A percentile compares a stretch with the other conserved stretches of the same genome.
Evolutionary conservation across 2,329 filamentous ascomycete species (phyloP).

Genomic region (Fusarium mundagurra): DNA sequence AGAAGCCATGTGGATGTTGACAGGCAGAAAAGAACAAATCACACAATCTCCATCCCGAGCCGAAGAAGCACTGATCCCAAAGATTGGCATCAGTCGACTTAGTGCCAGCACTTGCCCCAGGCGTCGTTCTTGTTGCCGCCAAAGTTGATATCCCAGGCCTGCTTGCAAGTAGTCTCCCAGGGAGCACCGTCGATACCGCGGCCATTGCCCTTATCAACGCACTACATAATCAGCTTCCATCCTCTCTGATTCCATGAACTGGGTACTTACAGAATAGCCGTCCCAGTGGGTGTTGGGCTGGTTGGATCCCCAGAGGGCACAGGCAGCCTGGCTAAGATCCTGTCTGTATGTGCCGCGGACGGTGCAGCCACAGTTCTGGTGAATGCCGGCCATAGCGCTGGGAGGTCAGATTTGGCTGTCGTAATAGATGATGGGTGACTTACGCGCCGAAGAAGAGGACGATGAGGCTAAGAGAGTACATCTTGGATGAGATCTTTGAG

Average conservation of each 20-base stretch:
- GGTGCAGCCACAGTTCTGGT: constrained; percentile 30
- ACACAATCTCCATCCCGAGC: background rate
- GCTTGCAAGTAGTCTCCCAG: constrained; percentile 19
- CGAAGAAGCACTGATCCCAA: background rate
- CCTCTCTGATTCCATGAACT: accelerated
- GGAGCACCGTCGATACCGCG: constrained; percentile 24
- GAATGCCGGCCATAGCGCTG: background rate
- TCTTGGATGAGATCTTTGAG: background rate
- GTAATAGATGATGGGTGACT: background rate
- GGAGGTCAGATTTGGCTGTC: background rate
- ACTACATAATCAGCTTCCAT: background rate
- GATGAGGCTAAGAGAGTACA: background rate
- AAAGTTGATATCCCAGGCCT: constrained; percentile 21
- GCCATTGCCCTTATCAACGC: constrained; percentile 14
- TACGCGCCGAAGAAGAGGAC: background rate
- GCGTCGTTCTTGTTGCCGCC: constrained; percentile 10
- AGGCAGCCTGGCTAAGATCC: constrained; percentile 7
- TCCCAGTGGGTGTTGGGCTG: constrained; percentile 16
- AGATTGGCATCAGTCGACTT: background rate
- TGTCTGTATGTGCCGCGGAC: constrained; percentile 4
- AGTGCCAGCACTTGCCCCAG: constrained; percentile 30
- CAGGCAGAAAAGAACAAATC: background rate
- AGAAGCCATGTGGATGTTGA: background rate
- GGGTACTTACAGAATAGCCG: constrained; percentile 18
- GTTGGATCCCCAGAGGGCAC: constrained; percentile 15